A percentile compares a stretch with the other conserved stretches of the same genome.
These are phyloP conservation scores for Plicaturopsis crispa DNA, from an alignment of 768 basidiomycete species.

Conservation along the genomic window DNA sequence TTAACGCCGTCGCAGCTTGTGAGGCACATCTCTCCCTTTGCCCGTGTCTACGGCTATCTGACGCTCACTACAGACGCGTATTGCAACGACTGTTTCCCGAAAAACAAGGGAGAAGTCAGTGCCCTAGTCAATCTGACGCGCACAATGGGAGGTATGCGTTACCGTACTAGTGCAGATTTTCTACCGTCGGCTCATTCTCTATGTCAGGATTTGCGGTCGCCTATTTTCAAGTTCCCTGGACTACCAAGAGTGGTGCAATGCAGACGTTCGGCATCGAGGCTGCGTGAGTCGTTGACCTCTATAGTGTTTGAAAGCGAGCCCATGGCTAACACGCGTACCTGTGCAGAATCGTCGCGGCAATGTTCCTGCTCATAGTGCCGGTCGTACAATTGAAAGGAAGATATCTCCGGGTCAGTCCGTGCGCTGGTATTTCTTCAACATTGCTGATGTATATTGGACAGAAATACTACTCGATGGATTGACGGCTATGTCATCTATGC, in stretches of 20 bases:
- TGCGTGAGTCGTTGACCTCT: conserved; percentile 31
- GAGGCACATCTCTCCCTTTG: conserved; percentile 7
- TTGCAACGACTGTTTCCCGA: conserved; percentile 29
- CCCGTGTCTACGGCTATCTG: neutral
- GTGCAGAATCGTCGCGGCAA: conserved; percentile 36
- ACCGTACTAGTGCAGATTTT: too few relatives aligned
- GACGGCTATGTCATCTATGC: too few relatives aligned
- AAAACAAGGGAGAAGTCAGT: conserved; percentile 32
- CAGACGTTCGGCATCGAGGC: conserved; percentile 59
- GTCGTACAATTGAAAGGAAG: conserved; percentile 42
- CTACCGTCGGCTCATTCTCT: conserved; percentile 1
- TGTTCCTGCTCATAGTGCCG: conserved; percentile 47
- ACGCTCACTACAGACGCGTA: conserved; percentile 23
- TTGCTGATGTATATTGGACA: too few relatives aligned
- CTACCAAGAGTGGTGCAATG: conserved; percentile 47
- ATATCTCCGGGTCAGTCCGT: conserved; percentile 38
- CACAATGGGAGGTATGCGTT: conserved; percentile 22
- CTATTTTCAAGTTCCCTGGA: conserved; percentile 64
- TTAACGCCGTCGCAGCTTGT: conserved; percentile 35
- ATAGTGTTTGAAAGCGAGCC: neutral
- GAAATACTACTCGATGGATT: too few relatives aligned
- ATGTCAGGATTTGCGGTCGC: conserved; percentile 53
- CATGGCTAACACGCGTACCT: neutral
- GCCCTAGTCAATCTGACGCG: conserved; percentile 35
- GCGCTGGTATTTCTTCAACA: too few relatives aligned